Evolutionary conservation across 2,329 filamentous ascomycete species (phyloP).

Genomic region (Cladosporium sp.): DNA sequence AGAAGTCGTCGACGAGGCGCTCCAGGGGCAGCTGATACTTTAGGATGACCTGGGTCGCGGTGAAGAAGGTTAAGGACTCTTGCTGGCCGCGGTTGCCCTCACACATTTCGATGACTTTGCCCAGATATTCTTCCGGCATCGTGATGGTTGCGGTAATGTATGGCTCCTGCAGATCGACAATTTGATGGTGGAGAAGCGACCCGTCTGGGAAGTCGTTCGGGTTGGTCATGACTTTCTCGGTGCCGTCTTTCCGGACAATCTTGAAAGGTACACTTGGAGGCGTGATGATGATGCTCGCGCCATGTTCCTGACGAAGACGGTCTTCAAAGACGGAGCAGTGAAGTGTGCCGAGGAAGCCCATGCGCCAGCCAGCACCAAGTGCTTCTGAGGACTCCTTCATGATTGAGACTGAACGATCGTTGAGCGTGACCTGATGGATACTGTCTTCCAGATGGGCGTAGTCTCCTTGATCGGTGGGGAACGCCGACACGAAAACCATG

Average conservation of each 20-base stretch:
- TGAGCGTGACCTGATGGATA: conserved; percentile 88
- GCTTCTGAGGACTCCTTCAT: conserved; percentile 95
- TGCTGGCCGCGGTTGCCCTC: conserved; percentile 87
- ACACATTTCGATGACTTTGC: conserved; percentile 91
- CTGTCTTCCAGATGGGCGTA: conserved; percentile 87
- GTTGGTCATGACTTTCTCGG: conserved; percentile 76
- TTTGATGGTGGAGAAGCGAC: conserved; percentile 55
- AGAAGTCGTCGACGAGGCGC: conserved; percentile 93
- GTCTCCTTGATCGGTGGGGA: conserved; percentile 87
- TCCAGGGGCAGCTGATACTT: conserved; percentile 88
- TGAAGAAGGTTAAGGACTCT: conserved; percentile 86
- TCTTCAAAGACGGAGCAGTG: conserved; percentile 99
- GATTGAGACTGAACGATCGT: conserved; percentile 90
- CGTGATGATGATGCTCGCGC: conserved; percentile 92
- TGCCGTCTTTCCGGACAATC: conserved; percentile 75
- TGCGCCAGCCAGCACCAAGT: conserved; percentile 86
- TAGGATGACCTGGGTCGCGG: conserved; percentile 86
- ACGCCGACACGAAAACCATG: conserved; percentile 98
- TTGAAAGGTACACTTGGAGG: conserved; percentile 93
- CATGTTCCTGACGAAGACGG: conserved; percentile 88
- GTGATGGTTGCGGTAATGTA: conserved; percentile 85
- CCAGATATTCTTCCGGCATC: conserved; percentile 89
- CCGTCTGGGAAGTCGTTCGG: conserved; percentile 85
- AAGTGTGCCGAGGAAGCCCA: conserved; percentile 93
- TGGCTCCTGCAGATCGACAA: conserved; percentile 67